Percentiles rank a stretch among this genome's conserved stretches.
Evolutionary conservation across 345 rosid species (phyloP).

Genomic region (Leavenworthia alabamica): DNA sequence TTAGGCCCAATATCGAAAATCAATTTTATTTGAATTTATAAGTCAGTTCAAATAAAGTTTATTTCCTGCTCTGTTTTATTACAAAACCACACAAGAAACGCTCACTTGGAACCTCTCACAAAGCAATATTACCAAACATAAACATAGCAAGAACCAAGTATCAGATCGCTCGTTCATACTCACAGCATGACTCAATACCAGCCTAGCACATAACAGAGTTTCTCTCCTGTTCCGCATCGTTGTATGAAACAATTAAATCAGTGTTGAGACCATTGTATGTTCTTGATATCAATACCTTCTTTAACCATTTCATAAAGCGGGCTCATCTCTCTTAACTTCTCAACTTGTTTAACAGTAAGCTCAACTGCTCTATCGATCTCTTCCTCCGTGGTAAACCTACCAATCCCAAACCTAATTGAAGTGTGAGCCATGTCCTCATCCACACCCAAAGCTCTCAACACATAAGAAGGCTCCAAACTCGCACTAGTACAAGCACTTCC

Average conservation of each 20-base stretch:
- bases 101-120: constrained; percentile 11
- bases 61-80: constrained; percentile 20
- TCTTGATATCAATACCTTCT: constrained; percentile 79
- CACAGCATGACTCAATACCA: neutral
- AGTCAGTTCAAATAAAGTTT: neutral
- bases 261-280: constrained; percentile 90
- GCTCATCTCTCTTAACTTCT: constrained; percentile 93
- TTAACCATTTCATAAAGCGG: constrained; percentile 93
- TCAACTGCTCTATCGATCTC: constrained; percentile 81
- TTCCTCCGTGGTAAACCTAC: constrained; percentile 83
- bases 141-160: neutral
- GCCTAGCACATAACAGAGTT: neutral
- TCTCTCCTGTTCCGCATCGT: neutral
- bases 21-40: no score
- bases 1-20: no score
- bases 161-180: neutral
- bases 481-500: constrained; percentile 99
- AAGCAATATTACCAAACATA: constrained; percentile 9
- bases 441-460: constrained; percentile 89
- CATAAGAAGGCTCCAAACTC: constrained; percentile 93
- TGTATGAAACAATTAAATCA: constrained; percentile 21
- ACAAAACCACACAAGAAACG: constrained; percentile 24
- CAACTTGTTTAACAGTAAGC: constrained; percentile 83
- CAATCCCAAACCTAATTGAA: constrained; percentile 93
- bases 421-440: constrained; percentile 98